phyloP scores from a whole-genome alignment of 2,329 filamentous ascomycete genomes.

The Epicoccum sorghinum region DNA sequence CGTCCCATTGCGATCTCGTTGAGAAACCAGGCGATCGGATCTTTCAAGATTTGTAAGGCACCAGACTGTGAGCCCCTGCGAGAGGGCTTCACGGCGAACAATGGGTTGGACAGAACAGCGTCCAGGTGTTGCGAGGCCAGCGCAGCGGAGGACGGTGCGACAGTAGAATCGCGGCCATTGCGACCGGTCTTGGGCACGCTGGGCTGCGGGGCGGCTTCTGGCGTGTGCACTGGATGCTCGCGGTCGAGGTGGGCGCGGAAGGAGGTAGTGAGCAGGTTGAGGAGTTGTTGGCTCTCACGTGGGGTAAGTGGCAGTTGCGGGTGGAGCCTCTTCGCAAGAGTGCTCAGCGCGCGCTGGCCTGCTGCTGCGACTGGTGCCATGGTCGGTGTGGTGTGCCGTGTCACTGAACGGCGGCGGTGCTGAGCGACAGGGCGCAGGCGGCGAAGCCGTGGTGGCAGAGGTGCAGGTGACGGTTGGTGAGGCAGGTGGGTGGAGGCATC shows the following conservation, averaged over 20 bases:
- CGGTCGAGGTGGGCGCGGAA: slow-evolving; percentile 68
- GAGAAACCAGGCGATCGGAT: slow-evolving; percentile 51
- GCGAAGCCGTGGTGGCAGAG: not conserved
- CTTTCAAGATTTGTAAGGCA: slow-evolving; percentile 33
- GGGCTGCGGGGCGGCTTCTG: slow-evolving; percentile 13
- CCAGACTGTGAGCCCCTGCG: slow-evolving; percentile 34
- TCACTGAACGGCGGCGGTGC: not conserved
- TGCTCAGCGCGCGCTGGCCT: slow-evolving; percentile 41
- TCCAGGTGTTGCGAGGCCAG: slow-evolving; percentile 55
- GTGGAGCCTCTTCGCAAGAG: slow-evolving; percentile 61
- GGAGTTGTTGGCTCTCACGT: slow-evolving; percentile 64
- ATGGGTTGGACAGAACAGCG: slow-evolving; percentile 58
- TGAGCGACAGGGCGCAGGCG: too few species aligned
- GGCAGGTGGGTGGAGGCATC: not conserved
- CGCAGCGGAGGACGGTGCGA: slow-evolving; percentile 41
- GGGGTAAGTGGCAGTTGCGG: slow-evolving; percentile 60
- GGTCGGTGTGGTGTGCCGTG: slow-evolving; percentile 4
- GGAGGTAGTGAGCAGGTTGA: slow-evolving; percentile 65
- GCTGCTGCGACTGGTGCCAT: slow-evolving; percentile 60
- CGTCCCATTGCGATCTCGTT: slow-evolving; percentile 47
- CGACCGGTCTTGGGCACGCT: not conserved
- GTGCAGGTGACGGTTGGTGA: not conserved
- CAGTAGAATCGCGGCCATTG: slow-evolving; percentile 13
- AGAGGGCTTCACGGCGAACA: slow-evolving; percentile 50
- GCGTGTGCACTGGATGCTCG: slow-evolving; percentile 54